Base-by-base conservation (phyloP, 2,329 filamentous ascomycete species). In the Colletotrichum sp. region DNA sequence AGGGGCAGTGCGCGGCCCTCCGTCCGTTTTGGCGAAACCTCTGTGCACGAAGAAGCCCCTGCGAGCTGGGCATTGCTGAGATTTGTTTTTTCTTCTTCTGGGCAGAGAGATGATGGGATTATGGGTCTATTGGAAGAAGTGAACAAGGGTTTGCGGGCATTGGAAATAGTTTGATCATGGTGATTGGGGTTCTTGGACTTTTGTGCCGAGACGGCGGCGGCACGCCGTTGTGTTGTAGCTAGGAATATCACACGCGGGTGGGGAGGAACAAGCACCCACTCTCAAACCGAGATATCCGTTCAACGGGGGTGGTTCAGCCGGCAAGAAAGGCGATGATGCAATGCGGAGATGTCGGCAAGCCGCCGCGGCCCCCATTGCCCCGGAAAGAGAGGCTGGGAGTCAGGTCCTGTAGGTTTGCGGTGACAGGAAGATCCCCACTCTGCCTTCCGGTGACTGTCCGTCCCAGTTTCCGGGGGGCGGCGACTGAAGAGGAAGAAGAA, bases 301-400 rank as follows among this genome's bases (percentile, higher is more conserved):
- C 27, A 48, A 34, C 30, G 58, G 71, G 60, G 61, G 36, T 52
- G 39, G 25, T 69, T 25, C 48, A 6, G 60, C 55, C 13, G 16
- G 56, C 36, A 18, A 12, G 56, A 18, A 61, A 43, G 55, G 34
- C 30, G 55, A 75, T 75, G 73, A 75, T 73, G 73, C 70, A 75
- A 75, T 73, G 64, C 62, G 64, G 73, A 75, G 69, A 32, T 67
- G 30, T 64, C 69, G 30, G 61, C 32, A 43, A 25, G 43, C 43
- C n/a, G 43, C n/a, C n/a, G 43, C n/a, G n/a, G 52, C 55, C 36
- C 60, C 65, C 64, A 66, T 62, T 30, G 69, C 55, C 64, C 70
- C 69, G 48, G 62, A 71, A 68, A 48, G 55, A 62, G 72, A 66
- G 72, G 70, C 67, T 64, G 76, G 74, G 73, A 56, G 58, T 64